Conservation (phyloP, 805 yeast genomes). For the Hermanozyma aechmeae region DNA sequence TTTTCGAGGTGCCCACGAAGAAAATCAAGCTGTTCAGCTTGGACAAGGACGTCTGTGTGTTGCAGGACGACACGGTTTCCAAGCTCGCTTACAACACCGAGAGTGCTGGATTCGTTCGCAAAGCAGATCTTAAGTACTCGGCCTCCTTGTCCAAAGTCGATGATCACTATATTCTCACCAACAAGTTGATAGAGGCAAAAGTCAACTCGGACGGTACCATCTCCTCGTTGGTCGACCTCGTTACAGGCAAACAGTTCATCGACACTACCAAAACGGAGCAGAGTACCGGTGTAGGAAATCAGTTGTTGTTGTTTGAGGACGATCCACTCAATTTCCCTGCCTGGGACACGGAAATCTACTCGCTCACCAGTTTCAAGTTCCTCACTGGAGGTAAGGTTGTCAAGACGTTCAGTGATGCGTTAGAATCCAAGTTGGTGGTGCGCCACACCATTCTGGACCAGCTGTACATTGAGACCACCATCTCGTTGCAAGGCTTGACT, state of each 20-base stretch:
- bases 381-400: constrained; percentile 29
- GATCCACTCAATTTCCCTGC: constrained; percentile 90
- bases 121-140: constrained; percentile 25
- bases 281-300: constrained; percentile 59
- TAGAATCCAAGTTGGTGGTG: constrained; percentile 56
- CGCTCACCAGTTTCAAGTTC: constrained; percentile 61
- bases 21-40: constrained; percentile 1
- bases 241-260: constrained; percentile 52
- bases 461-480: constrained; percentile 55
- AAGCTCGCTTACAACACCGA: constrained; percentile 7
- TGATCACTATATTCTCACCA: constrained; percentile 42
- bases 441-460: constrained; percentile 47
- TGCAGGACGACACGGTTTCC: constrained; percentile 2
- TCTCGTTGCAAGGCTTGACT: constrained; percentile 57
- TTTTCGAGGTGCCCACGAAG: constrained; percentile 26
- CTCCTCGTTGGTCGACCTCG: constrained; percentile 53
- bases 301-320: constrained; percentile 75
- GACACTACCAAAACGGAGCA: constrained; percentile 47
- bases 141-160: constrained; percentile 35
- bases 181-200: constrained; percentile 50
- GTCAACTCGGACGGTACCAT: constrained; percentile 47
- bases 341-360: constrained; percentile 94
- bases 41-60: constrained; percentile 2
- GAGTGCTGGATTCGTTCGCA: constrained; percentile 7
- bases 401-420: constrained; percentile 41